A percentile compares a stretch with the other conserved stretches of the same genome.
Conservation (phyloP, 345 rosid genomes). For the Luvunga scandens region DNA sequence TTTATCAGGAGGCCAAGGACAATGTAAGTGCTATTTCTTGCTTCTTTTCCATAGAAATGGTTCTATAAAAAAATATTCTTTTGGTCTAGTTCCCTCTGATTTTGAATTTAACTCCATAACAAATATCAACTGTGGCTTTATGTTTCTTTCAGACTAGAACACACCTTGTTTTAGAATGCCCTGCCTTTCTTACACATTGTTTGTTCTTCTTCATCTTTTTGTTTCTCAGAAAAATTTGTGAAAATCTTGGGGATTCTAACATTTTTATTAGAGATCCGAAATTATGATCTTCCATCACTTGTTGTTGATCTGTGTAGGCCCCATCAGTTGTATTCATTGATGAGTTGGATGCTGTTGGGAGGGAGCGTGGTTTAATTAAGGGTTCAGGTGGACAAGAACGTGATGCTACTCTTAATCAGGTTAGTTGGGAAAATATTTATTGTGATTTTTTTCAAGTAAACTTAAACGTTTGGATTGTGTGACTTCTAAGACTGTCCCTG, state of each 20-base stretch:
- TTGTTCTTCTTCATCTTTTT: background rate
- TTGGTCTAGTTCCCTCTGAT: background rate
- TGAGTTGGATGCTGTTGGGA: conserved; percentile 96
- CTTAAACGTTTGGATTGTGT: background rate
- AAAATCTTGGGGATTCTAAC: background rate
- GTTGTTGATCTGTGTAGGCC: conserved; percentile 44
- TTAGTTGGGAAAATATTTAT: conserved; percentile 21
- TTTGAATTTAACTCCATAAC: background rate
- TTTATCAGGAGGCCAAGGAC: conserved; percentile 89
- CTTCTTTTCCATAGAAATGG: conserved; percentile 1
- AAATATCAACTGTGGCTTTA: background rate
- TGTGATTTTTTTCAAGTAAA: background rate
- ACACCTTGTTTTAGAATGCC: background rate
- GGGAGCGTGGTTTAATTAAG: conserved; percentile 91
- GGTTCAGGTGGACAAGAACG: conserved; percentile 99
- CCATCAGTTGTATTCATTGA: conserved; percentile 93
- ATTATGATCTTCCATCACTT: background rate
- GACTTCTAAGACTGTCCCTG: background rate
- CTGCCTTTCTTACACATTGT: background rate
- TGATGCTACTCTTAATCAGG: conserved; percentile 98
- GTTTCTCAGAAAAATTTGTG: background rate
- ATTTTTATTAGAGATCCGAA: background rate
- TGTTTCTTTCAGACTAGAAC: background rate
- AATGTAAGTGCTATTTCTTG: conserved; percentile 41
- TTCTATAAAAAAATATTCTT: background rate